phyloP scores from a whole-genome alignment of 257 asterid genomes.

The Nicotiana benthamiana region DNA sequence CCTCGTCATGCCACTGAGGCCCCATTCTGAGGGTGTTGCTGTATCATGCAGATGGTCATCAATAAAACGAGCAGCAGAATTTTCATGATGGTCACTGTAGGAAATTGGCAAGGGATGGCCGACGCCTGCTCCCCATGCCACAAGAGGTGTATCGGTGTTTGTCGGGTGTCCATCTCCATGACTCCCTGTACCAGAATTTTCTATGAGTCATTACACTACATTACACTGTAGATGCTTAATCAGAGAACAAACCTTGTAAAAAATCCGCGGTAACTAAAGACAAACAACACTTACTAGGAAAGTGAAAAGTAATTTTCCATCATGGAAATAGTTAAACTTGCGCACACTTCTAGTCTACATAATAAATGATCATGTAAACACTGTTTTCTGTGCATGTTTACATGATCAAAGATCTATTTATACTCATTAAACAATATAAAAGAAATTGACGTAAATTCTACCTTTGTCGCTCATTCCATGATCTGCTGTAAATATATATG shows the following conservation, averaged over 20 bases:
- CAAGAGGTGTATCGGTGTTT: slow-evolving; percentile 95
- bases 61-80: slow-evolving; percentile 47
- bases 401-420: background rate
- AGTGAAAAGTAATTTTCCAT: background rate
- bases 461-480: slow-evolving; percentile 99
- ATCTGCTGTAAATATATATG: slow-evolving; percentile 93
- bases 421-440: background rate
- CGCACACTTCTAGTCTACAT: background rate
- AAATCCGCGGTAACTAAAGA: background rate
- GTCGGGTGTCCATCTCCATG: slow-evolving; percentile 99
- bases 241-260: background rate
- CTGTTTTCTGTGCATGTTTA: background rate
- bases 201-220: background rate
- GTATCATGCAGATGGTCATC: slow-evolving; percentile 77
- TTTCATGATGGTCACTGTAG: slow-evolving; percentile 35
- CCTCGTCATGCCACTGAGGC: slow-evolving; percentile 81
- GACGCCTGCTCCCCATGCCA: slow-evolving; percentile 96
- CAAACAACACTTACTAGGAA: background rate
- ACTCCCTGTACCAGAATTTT: slow-evolving; percentile 48
- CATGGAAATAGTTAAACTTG: background rate
- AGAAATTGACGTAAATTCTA: slow-evolving; percentile 14
- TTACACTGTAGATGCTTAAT: background rate
- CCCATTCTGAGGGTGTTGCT: slow-evolving; percentile 96
- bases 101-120: slow-evolving; percentile 44
- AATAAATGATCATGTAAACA: background rate